A percentile compares a stretch with the other conserved stretches of the same genome.
These are phyloP conservation scores for Omphalotus olearius DNA, from an alignment of 1,284 basidiomycete species.

Conservation along the genomic window DNA sequence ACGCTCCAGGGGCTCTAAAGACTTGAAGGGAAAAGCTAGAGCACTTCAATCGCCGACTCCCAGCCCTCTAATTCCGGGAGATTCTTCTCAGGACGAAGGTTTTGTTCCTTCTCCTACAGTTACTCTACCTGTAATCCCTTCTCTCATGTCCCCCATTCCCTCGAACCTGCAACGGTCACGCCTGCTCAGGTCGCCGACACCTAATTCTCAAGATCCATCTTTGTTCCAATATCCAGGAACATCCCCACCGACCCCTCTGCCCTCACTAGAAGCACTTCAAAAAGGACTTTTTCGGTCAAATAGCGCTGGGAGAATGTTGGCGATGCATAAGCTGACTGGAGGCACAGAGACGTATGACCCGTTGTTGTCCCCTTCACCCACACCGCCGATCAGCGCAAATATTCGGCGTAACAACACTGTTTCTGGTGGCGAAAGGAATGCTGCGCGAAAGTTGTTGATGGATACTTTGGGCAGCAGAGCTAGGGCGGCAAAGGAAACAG, in stretches of 20 bases:
- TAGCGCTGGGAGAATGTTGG: constrained; percentile 68
- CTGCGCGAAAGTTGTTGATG: constrained; percentile 62
- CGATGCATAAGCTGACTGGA: constrained; percentile 71
- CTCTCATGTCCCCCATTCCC: constrained; percentile 60
- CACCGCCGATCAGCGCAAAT: constrained; percentile 43
- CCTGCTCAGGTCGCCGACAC: constrained; percentile 52
- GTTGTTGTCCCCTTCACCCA: constrained; percentile 48
- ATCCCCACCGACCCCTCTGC: constrained; percentile 64
- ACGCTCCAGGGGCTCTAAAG: constrained; percentile 68
- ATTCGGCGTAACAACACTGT: constrained; percentile 74
- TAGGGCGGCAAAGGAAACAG: constrained; percentile 51
- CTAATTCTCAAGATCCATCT: constrained; percentile 43
- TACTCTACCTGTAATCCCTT: constrained; percentile 39
- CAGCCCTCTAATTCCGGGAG: constrained; percentile 41
- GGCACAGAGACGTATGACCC: constrained; percentile 57
- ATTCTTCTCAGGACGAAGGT: constrained; percentile 69
- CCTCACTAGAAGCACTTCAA: constrained; percentile 68
- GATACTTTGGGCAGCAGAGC: constrained; percentile 54
- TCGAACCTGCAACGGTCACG: constrained; percentile 54
- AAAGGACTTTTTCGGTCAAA: constrained; percentile 73
- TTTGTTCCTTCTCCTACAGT: constrained; percentile 30
- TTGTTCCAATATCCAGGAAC: constrained; percentile 52
- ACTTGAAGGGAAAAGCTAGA: constrained; percentile 58
- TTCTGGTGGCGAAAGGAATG: constrained; percentile 69
- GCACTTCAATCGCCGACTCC: constrained; percentile 40